Percentiles rank a stretch among this genome's conserved stretches.
Conservation (phyloP, 2,329 filamentous ascomycete species). For the Dactylellina leptospora region DNA sequence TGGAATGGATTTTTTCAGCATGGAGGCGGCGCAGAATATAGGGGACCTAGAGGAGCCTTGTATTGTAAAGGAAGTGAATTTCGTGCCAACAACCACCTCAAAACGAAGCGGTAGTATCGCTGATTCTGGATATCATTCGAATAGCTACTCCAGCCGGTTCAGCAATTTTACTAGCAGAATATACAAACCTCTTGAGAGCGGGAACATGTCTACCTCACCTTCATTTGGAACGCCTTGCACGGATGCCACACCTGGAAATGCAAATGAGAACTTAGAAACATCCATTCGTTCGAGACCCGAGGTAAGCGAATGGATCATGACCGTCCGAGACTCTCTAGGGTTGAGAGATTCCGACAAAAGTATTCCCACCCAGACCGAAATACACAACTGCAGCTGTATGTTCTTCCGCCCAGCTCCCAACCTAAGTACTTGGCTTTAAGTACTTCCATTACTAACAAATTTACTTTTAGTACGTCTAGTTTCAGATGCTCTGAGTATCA, state of each 20-base stretch:
- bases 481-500: neutral
- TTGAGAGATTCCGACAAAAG: neutral
- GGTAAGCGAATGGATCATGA: slow-evolving; percentile 8
- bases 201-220: too few relatives aligned
- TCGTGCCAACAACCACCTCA: neutral
- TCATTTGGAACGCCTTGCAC: too few relatives aligned
- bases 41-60: too few relatives aligned
- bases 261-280: neutral
- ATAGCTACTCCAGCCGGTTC: too few relatives aligned
- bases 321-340: neutral
- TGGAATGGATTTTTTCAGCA: neutral
- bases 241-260: neutral
- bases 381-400: too few relatives aligned
- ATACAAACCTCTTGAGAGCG: too few relatives aligned
- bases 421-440: too few relatives aligned
- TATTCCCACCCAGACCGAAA: too few relatives aligned
- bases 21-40: neutral
- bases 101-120: neutral
- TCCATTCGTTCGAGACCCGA: neutral
- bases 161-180: too few relatives aligned
- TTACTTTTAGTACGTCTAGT: neutral
- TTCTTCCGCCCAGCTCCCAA: too few relatives aligned
- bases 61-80: neutral
- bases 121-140: slow-evolving; percentile 14
- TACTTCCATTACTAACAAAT: too few relatives aligned